Base-by-base conservation (phyloP, 1,139 yeast genomes). In the Yamadazyma siamensis region DNA sequence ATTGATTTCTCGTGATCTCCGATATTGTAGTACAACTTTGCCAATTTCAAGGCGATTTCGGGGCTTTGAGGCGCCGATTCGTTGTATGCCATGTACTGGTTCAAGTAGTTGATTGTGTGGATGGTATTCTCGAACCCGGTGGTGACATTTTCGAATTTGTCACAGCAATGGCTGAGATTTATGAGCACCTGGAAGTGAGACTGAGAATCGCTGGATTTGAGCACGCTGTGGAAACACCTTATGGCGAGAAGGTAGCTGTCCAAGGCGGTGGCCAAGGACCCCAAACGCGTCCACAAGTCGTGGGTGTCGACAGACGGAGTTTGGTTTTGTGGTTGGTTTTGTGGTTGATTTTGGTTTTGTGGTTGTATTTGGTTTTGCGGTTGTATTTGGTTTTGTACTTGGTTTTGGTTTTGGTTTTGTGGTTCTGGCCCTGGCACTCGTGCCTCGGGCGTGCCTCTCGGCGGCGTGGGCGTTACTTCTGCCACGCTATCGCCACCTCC, bases 231-330 rank as follows among this genome's bases (percentile, higher is more conserved):
- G 20, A 35, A 35, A 19, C 39, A 35, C 15, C n/a, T 15, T 10
- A 33, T 33, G 9, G 40, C 25, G 2, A 28, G 6, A 10, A 28
- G 16, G 13, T 26, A 27, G 22, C 32, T 20, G 14, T 34, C 36
- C 6, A 38, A 19, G 13, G 29, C 33, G 9, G 29, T 20, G 6
- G 44, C 27, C 10, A 38, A 25, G 3, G 24, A 21, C 4, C 37
- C 40, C 8, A 40, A 23, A 19, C 23, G 27, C 24, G 23, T 34
- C 44, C 44, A 40, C 5, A 32, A 14, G n/a, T 27, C 34, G 13
- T 27, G 15, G n/a, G 27, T 8, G 6, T 23, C 12, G 13, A 14
- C 10, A 6, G 13, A 28, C 19, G 19, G 21, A n/a, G 5, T 28
- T 11, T 22, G n/a, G 25, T 22, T 22, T 15, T 16, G 25, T 8